Evolutionary conservation across 164 flowering plant species (phyloP).

Genomic region (Piper longum): DNA sequence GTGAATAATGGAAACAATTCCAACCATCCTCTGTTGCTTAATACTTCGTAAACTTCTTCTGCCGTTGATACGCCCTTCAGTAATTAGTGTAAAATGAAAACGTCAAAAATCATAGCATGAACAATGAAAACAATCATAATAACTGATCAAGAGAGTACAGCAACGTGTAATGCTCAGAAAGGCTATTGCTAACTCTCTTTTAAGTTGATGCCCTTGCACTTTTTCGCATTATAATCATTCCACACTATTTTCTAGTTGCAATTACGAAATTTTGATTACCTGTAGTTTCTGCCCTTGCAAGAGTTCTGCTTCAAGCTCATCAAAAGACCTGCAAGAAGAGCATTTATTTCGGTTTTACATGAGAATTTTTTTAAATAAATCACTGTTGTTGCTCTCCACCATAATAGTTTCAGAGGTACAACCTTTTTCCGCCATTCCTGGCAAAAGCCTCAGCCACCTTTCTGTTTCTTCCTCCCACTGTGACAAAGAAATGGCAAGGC

Average conservation of each 20-base stretch:
- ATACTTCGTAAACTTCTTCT: constrained; percentile 72
- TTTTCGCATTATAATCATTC: not conserved
- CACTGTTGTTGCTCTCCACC: not conserved
- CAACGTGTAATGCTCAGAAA: too few relatives aligned
- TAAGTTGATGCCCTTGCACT: not conserved
- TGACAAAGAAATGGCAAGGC: constrained; percentile 1
- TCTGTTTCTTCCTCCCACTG: constrained; percentile 99
- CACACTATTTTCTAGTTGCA: not conserved
- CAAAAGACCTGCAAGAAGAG: constrained; percentile 52
- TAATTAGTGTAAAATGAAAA: not conserved
- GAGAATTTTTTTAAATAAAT: not conserved
- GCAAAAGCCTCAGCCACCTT: constrained; percentile 96
- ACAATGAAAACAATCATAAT: not conserved
- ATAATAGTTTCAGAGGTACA: not conserved
- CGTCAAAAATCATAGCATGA: not conserved
- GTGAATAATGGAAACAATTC: constrained; percentile 77
- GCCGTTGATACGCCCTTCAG: constrained; percentile 89
- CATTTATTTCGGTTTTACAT: not conserved
- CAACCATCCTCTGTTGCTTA: constrained; percentile 70
- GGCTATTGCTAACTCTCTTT: not conserved
- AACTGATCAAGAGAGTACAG: not conserved
- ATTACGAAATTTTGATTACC: constrained; percentile 22
- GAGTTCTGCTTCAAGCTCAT: constrained; percentile 93
- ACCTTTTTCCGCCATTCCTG: constrained; percentile 78
- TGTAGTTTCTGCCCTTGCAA: constrained; percentile 92